Evolutionary conservation across 164 flowering plant genomes (phyloP).

Genomic region (Stephania cephalantha): DNA sequence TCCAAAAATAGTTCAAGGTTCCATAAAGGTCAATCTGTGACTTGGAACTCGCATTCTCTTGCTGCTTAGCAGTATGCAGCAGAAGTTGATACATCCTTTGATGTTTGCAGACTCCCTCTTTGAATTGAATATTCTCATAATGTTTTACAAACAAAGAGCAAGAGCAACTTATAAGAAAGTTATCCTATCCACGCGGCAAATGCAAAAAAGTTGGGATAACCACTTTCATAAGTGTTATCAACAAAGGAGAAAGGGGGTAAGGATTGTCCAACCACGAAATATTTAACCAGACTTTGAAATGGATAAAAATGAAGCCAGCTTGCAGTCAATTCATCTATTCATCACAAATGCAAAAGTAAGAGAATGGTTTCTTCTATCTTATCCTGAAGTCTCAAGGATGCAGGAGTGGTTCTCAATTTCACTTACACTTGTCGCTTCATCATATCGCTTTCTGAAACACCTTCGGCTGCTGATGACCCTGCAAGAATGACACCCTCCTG

Average conservation of each 20-base stretch:
- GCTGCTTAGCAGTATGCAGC: not conserved
- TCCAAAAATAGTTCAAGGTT: not conserved
- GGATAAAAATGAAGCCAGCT: not conserved
- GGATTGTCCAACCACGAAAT: not conserved
- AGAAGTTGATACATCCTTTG: too few species aligned
- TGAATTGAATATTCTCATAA: too few species aligned
- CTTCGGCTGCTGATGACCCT: constrained; percentile 93
- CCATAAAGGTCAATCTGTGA: not conserved
- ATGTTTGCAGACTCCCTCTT: too few species aligned
- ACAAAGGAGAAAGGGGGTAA: not conserved
- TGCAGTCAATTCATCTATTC: not conserved
- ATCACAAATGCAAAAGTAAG: not conserved
- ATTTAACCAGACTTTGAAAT: not conserved
- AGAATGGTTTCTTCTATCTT: not conserved
- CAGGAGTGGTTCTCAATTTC: not conserved
- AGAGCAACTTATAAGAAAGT: not conserved
- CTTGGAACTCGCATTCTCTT: not conserved
- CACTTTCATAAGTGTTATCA: not conserved
- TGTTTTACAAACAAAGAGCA: too few species aligned
- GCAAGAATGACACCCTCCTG: constrained; percentile 89
- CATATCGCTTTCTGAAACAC: constrained; percentile 86
- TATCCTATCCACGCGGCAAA: not conserved
- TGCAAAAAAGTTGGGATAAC: not conserved
- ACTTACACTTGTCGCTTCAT: constrained; percentile 73
- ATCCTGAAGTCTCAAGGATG: not conserved